Evolutionary conservation across 495 filamentous ascomycete species (phyloP).

Genomic region (Aspergillus wentii): DNA sequence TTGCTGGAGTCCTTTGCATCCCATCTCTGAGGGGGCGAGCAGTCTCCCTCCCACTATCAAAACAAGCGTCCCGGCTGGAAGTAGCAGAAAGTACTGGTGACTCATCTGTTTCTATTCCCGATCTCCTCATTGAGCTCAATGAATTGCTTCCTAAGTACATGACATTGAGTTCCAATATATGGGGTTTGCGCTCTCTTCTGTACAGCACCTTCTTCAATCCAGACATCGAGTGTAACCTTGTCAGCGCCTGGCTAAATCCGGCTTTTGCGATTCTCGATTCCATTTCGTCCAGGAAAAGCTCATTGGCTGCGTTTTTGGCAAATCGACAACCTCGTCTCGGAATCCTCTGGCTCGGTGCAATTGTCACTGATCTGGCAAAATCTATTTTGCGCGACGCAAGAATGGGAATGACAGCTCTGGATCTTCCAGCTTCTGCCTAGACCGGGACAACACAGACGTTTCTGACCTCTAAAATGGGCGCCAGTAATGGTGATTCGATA

Average conservation of each 20-base stretch:
- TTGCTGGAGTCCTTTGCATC: slow-evolving; percentile 22
- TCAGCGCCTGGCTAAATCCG: slow-evolving; percentile 27
- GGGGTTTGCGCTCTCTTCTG: slow-evolving; percentile 23
- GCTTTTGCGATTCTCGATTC: slow-evolving; percentile 20
- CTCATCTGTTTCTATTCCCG: slow-evolving; percentile 6
- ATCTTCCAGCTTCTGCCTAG: slow-evolving; percentile 20
- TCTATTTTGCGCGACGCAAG: slow-evolving; percentile 13
- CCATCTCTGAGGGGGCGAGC: slow-evolving; percentile 12
- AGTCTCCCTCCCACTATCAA: slow-evolving; percentile 17
- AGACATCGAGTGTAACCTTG: slow-evolving; percentile 25
- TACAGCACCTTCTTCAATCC: slow-evolving; percentile 22
- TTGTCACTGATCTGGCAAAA: slow-evolving; percentile 12
- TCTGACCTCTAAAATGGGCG: slow-evolving; percentile 9
- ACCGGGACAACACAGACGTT: slow-evolving; percentile 17
- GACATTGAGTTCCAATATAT: slow-evolving; percentile 19
- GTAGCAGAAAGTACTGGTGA: not conserved
- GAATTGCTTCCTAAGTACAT: slow-evolving; percentile 19
- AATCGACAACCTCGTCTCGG: slow-evolving; percentile 14
- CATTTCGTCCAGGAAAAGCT: slow-evolving; percentile 2
- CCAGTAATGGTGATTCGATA: slow-evolving; percentile 11
- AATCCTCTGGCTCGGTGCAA: slow-evolving; percentile 24
- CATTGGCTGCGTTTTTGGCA: slow-evolving; percentile 9
- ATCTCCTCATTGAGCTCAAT: slow-evolving; percentile 9
- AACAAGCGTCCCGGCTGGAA: slow-evolving; percentile 46
- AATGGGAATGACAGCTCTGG: slow-evolving; percentile 14